Evolutionary conservation across 2,329 filamentous ascomycete species (phyloP), one percentile per base, ranked within the genome.

Genomic region (Fusarium lateritium): DNA sequence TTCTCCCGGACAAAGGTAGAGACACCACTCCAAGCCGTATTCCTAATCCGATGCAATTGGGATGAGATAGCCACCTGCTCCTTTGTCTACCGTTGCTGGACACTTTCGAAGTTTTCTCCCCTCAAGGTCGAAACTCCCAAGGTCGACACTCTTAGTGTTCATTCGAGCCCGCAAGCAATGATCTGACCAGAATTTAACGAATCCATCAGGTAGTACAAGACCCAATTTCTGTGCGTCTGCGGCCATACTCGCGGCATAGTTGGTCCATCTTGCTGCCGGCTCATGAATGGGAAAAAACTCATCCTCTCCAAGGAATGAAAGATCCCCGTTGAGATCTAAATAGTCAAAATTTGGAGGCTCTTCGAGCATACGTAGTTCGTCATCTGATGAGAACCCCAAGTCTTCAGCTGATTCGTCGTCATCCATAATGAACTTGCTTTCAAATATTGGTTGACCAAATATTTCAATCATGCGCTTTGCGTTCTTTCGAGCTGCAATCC

Each of bases 171-270:
- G 55, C 17, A 62, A 17, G 13, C 36, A 22, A 17, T 38, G 6
- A 19, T 19, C 26, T 17, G 22, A n/a, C 40, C 46, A 56, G 24
- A 62, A 62, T 17, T 62, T 42, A 14, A 62, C 14, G 11, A 51
- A 57, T 22, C 44, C 40, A 11, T 31, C 15, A 4, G 51, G 34
- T 4, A 57, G 51, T 19, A 33, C 45, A 11, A 64, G n/a, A 7
- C 44, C 46, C 14, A 56, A 28, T 34, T 36, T 56, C 53, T 64
- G 14, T 8, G 39, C 39, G 22, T 45, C 57, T 8, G 33, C 5
- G n/a, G 39, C 38, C 22, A 56, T 42, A 10, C 34, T 50, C 8
- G 45, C n/a, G 9, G 45, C 5, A 22, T 38, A 19, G 9, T 8
- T 31, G 7, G 17, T 14, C 2, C 21, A 8, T 6, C 21, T n/a